Percentiles rank a stretch among this genome's conserved stretches.
These are phyloP conservation scores for Chenopodium quinoa DNA, from an alignment of 148 eudicot genomes.

Conservation along the genomic window DNA sequence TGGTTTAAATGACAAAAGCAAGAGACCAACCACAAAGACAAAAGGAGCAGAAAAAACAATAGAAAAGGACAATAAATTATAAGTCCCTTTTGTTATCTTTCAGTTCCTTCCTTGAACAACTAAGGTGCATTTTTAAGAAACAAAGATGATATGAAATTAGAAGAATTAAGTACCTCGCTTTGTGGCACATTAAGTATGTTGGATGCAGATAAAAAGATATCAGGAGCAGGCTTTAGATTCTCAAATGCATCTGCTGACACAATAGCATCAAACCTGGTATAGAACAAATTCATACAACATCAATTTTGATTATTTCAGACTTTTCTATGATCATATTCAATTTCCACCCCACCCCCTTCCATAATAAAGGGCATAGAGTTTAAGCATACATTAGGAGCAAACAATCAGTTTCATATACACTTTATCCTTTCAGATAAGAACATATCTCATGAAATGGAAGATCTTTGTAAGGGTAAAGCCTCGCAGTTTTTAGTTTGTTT, in stretches of 20 bases:
- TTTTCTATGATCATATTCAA: not conserved
- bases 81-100: not conserved
- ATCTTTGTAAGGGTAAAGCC: not conserved
- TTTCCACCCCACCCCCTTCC: not conserved
- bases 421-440: not conserved
- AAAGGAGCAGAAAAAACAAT: constrained; percentile 1
- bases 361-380: not conserved
- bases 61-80: not conserved
- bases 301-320: not conserved
- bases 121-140: not conserved
- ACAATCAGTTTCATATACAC: not conserved
- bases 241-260: constrained; percentile 98
- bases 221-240: constrained; percentile 96
- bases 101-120: not conserved
- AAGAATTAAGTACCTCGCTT: constrained; percentile 55
- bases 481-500: too few species aligned
- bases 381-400: not conserved
- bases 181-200: constrained; percentile 65
- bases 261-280: constrained; percentile 90
- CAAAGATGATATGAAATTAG: constrained; percentile 4
- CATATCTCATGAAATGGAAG: not conserved
- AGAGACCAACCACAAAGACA: not conserved
- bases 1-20: not conserved
- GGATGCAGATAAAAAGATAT: constrained; percentile 90
- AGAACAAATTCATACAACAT: not conserved